These are phyloP conservation scores for Albatrellus ellisii DNA, from an alignment of 768 basidiomycete genomes.

Conservation along the genomic window DNA sequence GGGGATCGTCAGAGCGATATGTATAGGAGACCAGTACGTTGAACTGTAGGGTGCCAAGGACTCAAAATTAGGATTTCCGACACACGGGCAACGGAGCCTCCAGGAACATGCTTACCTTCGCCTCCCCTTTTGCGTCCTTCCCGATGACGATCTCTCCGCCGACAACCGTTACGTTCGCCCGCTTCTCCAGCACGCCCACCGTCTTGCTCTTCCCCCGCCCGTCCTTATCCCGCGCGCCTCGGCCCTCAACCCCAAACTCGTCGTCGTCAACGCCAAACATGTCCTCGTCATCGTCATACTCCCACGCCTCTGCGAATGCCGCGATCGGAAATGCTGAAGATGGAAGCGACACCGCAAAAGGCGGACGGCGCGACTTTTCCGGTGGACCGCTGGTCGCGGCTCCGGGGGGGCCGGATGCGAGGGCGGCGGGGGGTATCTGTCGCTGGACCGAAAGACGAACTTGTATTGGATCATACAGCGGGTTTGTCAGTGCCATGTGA, in stretches of 20 bases:
- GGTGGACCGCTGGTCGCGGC: slow-evolving; percentile 24
- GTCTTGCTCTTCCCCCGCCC: slow-evolving; percentile 36
- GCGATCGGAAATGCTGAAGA: slow-evolving; percentile 68
- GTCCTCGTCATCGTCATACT: slow-evolving; percentile 88
- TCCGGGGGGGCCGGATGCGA: slow-evolving; percentile 20
- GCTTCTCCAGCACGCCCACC: slow-evolving; percentile 77
- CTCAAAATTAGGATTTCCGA: too few relatives aligned
- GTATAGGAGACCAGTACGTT: slow-evolving; percentile 92
- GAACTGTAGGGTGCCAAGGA: slow-evolving; percentile 39
- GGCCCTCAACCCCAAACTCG: slow-evolving; percentile 21
- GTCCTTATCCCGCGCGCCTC: slow-evolving; percentile 28
- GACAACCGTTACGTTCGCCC: slow-evolving; percentile 81
- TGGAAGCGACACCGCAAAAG: slow-evolving; percentile 74
- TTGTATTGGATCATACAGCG: slow-evolving; percentile 90
- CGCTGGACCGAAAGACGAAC: slow-evolving; percentile 77
- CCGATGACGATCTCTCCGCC: slow-evolving; percentile 82
- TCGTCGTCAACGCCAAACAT: slow-evolving; percentile 53
- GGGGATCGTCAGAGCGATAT: slow-evolving; percentile 81
- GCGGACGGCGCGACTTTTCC: slow-evolving; percentile 52
- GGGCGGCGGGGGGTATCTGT: slow-evolving; percentile 22
- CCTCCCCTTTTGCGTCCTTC: slow-evolving; percentile 60
- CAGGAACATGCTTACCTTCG: slow-evolving; percentile 47
- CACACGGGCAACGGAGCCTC: slow-evolving; percentile 1
- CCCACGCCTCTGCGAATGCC: slow-evolving; percentile 95
- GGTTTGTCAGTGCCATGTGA: slow-evolving; percentile 87